A percentile compares a stretch with the other conserved stretches of the same genome.
phyloP scores from a whole-genome alignment of 192 early-diverging fungal species.

The Backusella parvicylindrica region DNA sequence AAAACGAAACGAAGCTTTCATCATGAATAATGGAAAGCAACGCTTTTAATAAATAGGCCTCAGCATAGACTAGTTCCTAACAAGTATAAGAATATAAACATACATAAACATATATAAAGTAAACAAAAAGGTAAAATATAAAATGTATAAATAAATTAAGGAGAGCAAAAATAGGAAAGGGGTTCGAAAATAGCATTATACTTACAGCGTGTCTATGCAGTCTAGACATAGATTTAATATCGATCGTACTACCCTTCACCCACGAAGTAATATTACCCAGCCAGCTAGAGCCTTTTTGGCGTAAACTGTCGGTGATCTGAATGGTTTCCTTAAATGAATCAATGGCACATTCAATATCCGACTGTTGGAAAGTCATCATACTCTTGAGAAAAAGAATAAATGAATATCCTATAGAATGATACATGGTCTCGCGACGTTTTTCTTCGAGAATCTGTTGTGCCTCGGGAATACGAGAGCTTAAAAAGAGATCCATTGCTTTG shows the following conservation, averaged over 20 bases:
- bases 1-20: constrained; percentile 68
- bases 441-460: constrained; percentile 54
- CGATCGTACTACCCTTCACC: constrained; percentile 40
- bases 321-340: constrained; percentile 59
- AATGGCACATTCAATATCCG: constrained; percentile 63
- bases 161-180: constrained; percentile 2
- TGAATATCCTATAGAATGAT: constrained; percentile 68
- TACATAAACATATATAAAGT: too few species aligned
- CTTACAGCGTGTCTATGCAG: constrained; percentile 63
- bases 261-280: constrained; percentile 46
- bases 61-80: constrained; percentile 78
- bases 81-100: background rate
- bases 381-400: constrained; percentile 68
- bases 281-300: constrained; percentile 57
- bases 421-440: constrained; percentile 51
- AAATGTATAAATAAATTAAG: background rate
- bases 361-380: constrained; percentile 74
- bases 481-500: constrained; percentile 67
- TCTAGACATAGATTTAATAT: constrained; percentile 48
- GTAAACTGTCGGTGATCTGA: constrained; percentile 53
- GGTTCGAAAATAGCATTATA: constrained; percentile 6
- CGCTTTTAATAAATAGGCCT: constrained; percentile 69
- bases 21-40: constrained; percentile 72
- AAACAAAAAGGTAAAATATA: too few species aligned
- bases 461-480: constrained; percentile 72